phyloP scores from a whole-genome alignment of 1,284 basidiomycete species.

The Trichosporon faecale region DNA sequence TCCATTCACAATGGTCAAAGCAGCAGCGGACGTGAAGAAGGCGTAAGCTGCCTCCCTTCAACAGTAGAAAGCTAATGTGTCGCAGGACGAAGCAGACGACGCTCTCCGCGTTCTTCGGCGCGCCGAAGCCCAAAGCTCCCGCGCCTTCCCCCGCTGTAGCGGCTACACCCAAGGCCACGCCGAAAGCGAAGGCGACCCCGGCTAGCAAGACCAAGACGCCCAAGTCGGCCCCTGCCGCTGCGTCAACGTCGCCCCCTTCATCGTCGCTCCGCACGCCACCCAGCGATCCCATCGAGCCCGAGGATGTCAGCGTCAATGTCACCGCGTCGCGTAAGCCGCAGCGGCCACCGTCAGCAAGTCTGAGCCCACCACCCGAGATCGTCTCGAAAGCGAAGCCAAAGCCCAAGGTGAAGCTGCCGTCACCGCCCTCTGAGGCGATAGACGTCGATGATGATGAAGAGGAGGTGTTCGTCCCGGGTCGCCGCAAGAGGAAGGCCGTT shows the following conservation, averaged over 20 bases:
- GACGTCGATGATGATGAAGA: slow-evolving; percentile 31
- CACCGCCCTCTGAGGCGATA: slow-evolving; percentile 14
- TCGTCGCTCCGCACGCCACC: slow-evolving; percentile 35
- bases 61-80: slow-evolving; percentile 10
- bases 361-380: slow-evolving; percentile 32
- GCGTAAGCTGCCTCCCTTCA: background rate
- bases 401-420: slow-evolving; percentile 15
- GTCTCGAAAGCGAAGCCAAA: slow-evolving; percentile 23
- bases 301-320: slow-evolving; percentile 25
- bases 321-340: slow-evolving; percentile 4
- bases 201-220: slow-evolving; percentile 9
- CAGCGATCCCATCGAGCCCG: slow-evolving; percentile 28
- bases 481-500: slow-evolving; percentile 48
- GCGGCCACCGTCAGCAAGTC: slow-evolving; percentile 22
- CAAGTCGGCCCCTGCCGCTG: slow-evolving; percentile 15
- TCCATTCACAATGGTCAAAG: slow-evolving; percentile 9
- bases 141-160: slow-evolving; percentile 5
- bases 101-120: slow-evolving; percentile 52
- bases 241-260: slow-evolving; percentile 20
- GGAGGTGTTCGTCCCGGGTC: slow-evolving; percentile 31
- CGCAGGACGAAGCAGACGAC: slow-evolving; percentile 47
- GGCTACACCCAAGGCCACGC: background rate
- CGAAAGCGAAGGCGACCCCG: background rate
- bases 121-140: slow-evolving; percentile 38
- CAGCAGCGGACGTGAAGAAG: slow-evolving; percentile 7